Percentiles rank a stretch among this genome's conserved stretches.
phyloP scores from a whole-genome alignment of 768 basidiomycete species.

The Lentinus tigrinus region DNA sequence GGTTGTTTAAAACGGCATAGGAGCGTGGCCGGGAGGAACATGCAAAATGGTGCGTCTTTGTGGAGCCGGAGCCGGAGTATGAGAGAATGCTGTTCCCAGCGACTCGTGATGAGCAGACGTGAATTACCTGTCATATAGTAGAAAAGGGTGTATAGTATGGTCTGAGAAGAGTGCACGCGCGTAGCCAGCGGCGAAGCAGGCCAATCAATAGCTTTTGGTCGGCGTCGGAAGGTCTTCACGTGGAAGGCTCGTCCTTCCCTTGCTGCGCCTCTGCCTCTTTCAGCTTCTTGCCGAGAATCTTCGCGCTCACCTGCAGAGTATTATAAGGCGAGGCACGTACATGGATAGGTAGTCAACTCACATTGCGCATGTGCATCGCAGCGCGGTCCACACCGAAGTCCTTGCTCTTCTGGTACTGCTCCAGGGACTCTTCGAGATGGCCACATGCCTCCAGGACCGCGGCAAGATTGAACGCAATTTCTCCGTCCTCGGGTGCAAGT shows the following conservation, averaged over 20 bases:
- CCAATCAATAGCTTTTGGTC: no score
- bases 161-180: no score
- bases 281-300: slow-evolving; percentile 65
- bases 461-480: slow-evolving; percentile 89
- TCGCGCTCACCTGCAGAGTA: slow-evolving; percentile 65
- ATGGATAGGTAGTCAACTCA: slow-evolving; percentile 36
- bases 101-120: no score
- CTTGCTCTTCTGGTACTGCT: slow-evolving; percentile 78
- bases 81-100: no score
- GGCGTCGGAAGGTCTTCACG: background rate
- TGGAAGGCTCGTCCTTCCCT: background rate
- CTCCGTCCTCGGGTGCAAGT: slow-evolving; percentile 86
- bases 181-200: no score
- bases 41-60: no score
- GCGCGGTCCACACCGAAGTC: slow-evolving; percentile 80
- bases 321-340: background rate
- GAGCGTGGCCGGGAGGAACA: no score
- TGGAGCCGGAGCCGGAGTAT: no score
- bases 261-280: slow-evolving; percentile 37
- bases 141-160: no score
- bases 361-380: slow-evolving; percentile 80
- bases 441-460: slow-evolving; percentile 87
- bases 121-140: no score
- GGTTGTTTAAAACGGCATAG: no score
- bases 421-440: slow-evolving; percentile 72